A percentile compares a stretch with the other conserved stretches of the same genome.
These are phyloP conservation scores for Daphne laureola DNA, from an alignment of 441 rosid species.

Conservation along the genomic window DNA sequence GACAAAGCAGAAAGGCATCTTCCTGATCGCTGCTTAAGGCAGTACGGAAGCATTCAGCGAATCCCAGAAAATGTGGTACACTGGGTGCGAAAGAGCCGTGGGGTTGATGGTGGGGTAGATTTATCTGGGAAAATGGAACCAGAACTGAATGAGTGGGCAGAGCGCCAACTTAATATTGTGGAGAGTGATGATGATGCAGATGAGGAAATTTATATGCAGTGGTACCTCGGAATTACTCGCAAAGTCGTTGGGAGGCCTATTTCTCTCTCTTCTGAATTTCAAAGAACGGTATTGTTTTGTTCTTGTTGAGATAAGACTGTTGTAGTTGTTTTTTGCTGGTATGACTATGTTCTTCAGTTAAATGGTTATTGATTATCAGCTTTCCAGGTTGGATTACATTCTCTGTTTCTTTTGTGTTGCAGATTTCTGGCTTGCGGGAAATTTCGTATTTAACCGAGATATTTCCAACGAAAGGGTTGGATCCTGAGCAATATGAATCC, in stretches of 20 bases:
- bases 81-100: constrained; percentile 96
- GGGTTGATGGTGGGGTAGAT: constrained; percentile 94
- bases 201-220: constrained; percentile 70
- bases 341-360: constrained; percentile 17
- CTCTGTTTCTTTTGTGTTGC: constrained; percentile 14
- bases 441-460: constrained; percentile 79
- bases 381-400: constrained; percentile 4
- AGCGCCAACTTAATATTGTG: constrained; percentile 53
- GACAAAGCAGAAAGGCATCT: constrained; percentile 99
- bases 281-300: constrained; percentile 59
- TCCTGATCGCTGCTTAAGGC: constrained; percentile 92
- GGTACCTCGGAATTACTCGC: constrained; percentile 81
- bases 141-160: constrained; percentile 84
- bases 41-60: constrained; percentile 65
- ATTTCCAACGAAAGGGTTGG: constrained; percentile 66
- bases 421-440: constrained; percentile 84
- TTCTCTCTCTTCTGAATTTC: constrained; percentile 95
- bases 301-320: not conserved
- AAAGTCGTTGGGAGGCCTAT: constrained; percentile 89
- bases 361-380: constrained; percentile 1
- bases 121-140: constrained; percentile 89
- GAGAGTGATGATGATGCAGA: constrained; percentile 58
- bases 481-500: constrained; percentile 61
- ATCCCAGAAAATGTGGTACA: constrained; percentile 84
- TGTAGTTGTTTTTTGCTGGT: constrained; percentile 16